phyloP scores from a whole-genome alignment of 108 stramenopile species.

The Nitzschia sp. region DNA sequence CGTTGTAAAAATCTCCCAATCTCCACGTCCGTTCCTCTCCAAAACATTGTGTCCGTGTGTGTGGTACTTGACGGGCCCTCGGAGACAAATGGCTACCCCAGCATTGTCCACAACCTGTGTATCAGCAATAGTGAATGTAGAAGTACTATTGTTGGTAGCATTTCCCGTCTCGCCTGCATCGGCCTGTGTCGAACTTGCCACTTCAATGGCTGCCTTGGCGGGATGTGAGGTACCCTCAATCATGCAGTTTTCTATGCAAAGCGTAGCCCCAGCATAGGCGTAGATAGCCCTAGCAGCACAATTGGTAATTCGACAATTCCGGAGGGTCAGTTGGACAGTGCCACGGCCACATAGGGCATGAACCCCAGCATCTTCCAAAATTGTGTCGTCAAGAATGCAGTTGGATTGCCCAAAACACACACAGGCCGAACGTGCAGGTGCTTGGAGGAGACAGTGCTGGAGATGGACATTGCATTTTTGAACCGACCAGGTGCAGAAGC shows the following conservation, averaged over 20 bases:
- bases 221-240: conserved; percentile 28
- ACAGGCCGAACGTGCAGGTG: conserved; percentile 27
- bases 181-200: background rate
- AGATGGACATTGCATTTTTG: conserved; percentile 29
- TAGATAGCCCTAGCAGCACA: conserved; percentile 32
- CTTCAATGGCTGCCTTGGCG: conserved; percentile 40
- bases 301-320: conserved; percentile 2
- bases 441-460: conserved; percentile 8
- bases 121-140: conserved; percentile 12
- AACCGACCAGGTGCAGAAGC: conserved; percentile 40
- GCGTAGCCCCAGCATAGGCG: conserved; percentile 36
- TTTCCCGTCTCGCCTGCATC: background rate
- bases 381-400: background rate
- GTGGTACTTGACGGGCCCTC: conserved; percentile 21
- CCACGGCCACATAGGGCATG: conserved; percentile 39
- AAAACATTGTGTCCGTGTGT: background rate
- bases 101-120: conserved; percentile 25
- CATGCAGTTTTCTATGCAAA: conserved; percentile 3
- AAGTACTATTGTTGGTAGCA: background rate
- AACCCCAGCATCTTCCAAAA: conserved; percentile 26
- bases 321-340: conserved; percentile 5
- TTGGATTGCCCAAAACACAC: conserved; percentile 35
- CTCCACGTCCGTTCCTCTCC: conserved; percentile 5
- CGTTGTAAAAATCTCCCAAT: background rate
- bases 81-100: conserved; percentile 31